phyloP scores from a whole-genome alignment of 306 rosid genomes.

The Inga laurina region DNA sequence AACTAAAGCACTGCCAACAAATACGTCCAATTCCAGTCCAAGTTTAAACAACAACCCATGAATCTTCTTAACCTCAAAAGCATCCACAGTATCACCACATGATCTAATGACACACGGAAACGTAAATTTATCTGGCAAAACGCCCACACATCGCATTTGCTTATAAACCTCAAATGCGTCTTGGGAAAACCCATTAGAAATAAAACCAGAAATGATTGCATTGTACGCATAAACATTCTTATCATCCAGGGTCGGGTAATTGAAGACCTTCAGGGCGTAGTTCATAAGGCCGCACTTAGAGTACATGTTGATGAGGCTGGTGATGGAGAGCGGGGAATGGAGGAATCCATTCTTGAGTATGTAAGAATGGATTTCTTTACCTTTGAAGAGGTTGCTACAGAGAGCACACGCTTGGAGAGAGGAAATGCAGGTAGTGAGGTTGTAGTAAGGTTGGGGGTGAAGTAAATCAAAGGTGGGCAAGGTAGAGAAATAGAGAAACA shows the following conservation, averaged over 20 bases:
- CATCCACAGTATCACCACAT: slow-evolving; percentile 43
- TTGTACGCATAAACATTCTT: slow-evolving; percentile 74
- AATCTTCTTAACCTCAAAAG: slow-evolving; percentile 45
- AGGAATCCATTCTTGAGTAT: slow-evolving; percentile 59
- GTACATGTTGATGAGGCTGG: slow-evolving; percentile 86
- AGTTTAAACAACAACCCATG: slow-evolving; percentile 48
- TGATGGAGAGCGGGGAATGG: slow-evolving; percentile 55
- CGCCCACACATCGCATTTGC: slow-evolving; percentile 57
- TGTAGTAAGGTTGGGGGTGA: slow-evolving; percentile 3
- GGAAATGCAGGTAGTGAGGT: slow-evolving; percentile 50
- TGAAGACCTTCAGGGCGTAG: slow-evolving; percentile 57
- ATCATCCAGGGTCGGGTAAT: slow-evolving; percentile 37
- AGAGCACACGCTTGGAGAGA: slow-evolving; percentile 68
- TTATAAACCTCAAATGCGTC: slow-evolving; percentile 49
- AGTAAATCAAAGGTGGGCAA: slow-evolving; percentile 21
- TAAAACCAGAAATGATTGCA: slow-evolving; percentile 70
- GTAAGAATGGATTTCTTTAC: slow-evolving; percentile 57
- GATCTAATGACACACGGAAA: slow-evolving; percentile 76
- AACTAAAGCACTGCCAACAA: slow-evolving; percentile 83
- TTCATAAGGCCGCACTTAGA: slow-evolving; percentile 52
- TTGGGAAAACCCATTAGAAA: slow-evolving; percentile 49
- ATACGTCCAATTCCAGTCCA: slow-evolving; percentile 77
- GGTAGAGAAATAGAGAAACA: slow-evolving; percentile 41
- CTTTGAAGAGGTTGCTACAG: slow-evolving; percentile 46
- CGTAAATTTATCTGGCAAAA: slow-evolving; percentile 70